Conservation (phyloP, 129 eudicot species). For the Glebionis coronaria region DNA sequence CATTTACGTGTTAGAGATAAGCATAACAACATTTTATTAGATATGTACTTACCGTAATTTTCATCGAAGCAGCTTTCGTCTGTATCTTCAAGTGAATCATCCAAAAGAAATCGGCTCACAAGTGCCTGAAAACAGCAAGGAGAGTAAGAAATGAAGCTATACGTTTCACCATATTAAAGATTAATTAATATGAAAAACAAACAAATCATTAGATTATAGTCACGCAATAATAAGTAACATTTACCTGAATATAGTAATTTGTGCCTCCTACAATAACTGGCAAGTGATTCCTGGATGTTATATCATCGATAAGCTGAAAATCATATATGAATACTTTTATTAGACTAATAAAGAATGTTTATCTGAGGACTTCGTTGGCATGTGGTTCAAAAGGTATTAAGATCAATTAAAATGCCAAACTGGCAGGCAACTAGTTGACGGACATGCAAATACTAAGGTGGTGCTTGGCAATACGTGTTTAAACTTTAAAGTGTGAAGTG, state of each 20-base stretch:
- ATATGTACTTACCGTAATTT: conserved; percentile 41
- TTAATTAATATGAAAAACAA: conserved; percentile 6
- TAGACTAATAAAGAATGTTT: conserved; percentile 2
- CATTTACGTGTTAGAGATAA: neutral
- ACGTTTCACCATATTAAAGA: neutral
- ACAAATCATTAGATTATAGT: conserved; percentile 6
- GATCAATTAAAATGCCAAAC: conserved; percentile 11
- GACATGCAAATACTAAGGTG: conserved; percentile 8
- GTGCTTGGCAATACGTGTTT: neutral
- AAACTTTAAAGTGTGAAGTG: neutral
- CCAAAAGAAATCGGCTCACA: conserved; percentile 84
- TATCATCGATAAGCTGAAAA: conserved; percentile 73
- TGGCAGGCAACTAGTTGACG: conserved; percentile 9
- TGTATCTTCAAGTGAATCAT: conserved; percentile 54
- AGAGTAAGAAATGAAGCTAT: neutral
- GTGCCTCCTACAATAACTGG: conserved; percentile 98
- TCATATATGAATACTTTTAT: neutral
- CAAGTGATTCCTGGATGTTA: conserved; percentile 72
- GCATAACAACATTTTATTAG: neutral
- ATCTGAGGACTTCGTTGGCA: neutral
- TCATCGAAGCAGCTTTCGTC: conserved; percentile 42
- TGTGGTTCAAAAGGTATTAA: neutral
- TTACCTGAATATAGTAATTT: conserved; percentile 94
- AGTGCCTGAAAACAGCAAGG: conserved; percentile 63
- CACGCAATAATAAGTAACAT: conserved; percentile 3